These are phyloP conservation scores for Chloromonas sp. DNA, from an alignment of 163 green algal species.

Conservation along the genomic window DNA sequence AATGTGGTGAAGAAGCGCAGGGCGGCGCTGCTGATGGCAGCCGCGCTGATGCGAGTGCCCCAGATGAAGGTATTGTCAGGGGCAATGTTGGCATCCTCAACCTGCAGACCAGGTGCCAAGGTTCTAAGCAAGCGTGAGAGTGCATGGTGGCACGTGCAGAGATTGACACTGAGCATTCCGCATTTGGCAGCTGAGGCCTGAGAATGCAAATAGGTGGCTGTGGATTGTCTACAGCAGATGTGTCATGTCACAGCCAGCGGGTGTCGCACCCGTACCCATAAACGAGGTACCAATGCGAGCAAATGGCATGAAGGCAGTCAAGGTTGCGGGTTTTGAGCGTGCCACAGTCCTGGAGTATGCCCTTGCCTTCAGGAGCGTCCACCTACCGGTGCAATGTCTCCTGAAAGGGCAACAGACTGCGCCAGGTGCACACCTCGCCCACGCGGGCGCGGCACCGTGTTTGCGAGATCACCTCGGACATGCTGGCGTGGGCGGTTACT, in stretches of 20 bases:
- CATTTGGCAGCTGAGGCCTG: neutral
- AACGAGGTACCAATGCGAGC: neutral
- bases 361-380: neutral
- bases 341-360: neutral
- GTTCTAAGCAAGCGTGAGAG: neutral
- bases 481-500: neutral
- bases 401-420: neutral
- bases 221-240: too few species aligned
- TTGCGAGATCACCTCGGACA: neutral
- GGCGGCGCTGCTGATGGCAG: slow-evolving; percentile 47
- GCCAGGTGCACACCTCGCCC: too few species aligned
- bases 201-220: too few species aligned
- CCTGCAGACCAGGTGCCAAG: neutral
- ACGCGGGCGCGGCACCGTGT: neutral
- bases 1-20: slow-evolving; percentile 54
- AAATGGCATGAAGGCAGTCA: neutral
- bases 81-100: neutral
- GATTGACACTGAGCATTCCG: neutral
- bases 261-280: too few species aligned
- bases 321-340: neutral
- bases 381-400: slow-evolving; percentile 3
- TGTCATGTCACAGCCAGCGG: too few species aligned
- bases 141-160: neutral
- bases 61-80: slow-evolving; percentile 74
- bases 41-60: slow-evolving; percentile 76